These are phyloP conservation scores for Phoma sp. DNA, from an alignment of 2,329 filamentous ascomycete genomes.

Conservation along the genomic window DNA sequence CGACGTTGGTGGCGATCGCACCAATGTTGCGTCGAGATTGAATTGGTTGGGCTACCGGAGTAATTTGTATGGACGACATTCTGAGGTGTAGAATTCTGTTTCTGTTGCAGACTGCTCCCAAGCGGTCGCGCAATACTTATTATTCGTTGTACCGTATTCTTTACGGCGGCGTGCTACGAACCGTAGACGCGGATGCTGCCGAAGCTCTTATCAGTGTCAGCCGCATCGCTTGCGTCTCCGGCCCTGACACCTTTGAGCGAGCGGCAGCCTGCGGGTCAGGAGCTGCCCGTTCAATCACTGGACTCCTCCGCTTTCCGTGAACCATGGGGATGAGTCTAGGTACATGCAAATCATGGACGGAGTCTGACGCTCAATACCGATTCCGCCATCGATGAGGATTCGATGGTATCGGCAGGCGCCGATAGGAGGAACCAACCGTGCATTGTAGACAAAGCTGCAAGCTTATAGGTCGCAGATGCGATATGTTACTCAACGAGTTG, in stretches of 20 bases:
- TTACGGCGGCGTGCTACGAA: background rate
- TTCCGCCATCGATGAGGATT: background rate
- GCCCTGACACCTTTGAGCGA: background rate
- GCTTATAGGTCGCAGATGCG: background rate
- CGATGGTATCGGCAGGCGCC: conserved; percentile 3
- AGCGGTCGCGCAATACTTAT: conserved; percentile 6
- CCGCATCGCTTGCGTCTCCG: conserved; percentile 5
- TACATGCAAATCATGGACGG: background rate
- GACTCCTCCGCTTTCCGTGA: background rate
- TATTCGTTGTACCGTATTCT: background rate
- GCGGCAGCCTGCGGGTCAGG: conserved; percentile 9
- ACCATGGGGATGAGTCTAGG: background rate
- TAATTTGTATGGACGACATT: conserved; percentile 19
- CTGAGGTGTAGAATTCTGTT: background rate
- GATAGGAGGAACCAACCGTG: background rate
- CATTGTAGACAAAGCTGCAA: background rate
- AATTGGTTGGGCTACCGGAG: conserved; percentile 7
- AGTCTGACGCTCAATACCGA: background rate
- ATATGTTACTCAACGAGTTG: conserved; percentile 6
- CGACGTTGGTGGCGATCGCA: conserved; percentile 19
- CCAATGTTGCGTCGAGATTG: conserved; percentile 15
- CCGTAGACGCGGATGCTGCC: conserved; percentile 8
- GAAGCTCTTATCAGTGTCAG: conserved; percentile 15
- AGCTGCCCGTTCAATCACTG: background rate
- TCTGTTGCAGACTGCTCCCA: background rate